phyloP scores from a whole-genome alignment of 306 rosid genomes.

The Leucaena leucocephala region DNA sequence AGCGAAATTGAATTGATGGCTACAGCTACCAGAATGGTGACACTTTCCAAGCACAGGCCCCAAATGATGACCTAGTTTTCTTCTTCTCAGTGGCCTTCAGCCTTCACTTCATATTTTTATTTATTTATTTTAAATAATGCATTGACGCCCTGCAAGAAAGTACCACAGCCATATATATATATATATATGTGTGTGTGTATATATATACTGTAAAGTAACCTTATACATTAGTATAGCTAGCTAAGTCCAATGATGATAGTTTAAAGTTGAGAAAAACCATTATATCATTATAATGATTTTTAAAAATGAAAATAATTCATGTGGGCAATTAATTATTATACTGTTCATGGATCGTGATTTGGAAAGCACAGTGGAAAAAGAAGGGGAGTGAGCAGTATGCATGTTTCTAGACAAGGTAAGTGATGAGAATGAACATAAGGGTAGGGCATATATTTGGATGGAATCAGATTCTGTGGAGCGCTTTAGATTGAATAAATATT shows the following conservation, averaged over 20 bases:
- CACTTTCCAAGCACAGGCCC: slow-evolving; percentile 54
- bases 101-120: background rate
- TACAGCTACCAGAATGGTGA: slow-evolving; percentile 59
- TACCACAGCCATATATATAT: slow-evolving; percentile 20
- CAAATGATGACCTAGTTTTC: slow-evolving; percentile 44
- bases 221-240: background rate
- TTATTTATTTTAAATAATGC: slow-evolving; percentile 6
- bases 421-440: slow-evolving; percentile 29
- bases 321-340: background rate
- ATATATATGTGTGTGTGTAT: background rate
- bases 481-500: slow-evolving; percentile 12
- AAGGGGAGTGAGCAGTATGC: background rate
- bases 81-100: slow-evolving; percentile 10
- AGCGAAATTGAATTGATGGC: slow-evolving; percentile 51
- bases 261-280: background rate
- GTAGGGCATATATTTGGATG: slow-evolving; percentile 24
- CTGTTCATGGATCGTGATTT: background rate
- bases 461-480: slow-evolving; percentile 35
- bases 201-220: background rate
- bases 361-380: slow-evolving; percentile 1
- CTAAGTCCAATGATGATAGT: background rate
- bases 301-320: background rate
- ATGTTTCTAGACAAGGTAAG: slow-evolving; percentile 12
- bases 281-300: background rate
- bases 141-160: slow-evolving; percentile 40